These are phyloP conservation scores for Penicillium sp. DNA, from an alignment of 2,329 filamentous ascomycete species.

Conservation along the genomic window DNA sequence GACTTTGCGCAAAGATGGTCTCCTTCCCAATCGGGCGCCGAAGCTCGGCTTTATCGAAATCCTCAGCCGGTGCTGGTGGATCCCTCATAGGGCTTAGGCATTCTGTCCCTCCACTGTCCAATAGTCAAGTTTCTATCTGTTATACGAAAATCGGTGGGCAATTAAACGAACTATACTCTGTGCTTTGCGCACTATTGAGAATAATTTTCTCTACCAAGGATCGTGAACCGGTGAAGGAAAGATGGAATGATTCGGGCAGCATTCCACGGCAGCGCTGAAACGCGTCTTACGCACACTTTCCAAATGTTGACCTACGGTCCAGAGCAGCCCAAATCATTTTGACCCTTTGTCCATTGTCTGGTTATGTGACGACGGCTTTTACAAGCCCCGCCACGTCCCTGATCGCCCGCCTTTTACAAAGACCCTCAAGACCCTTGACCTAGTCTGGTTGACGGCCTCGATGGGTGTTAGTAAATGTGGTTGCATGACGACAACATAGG, in stretches of 20 bases:
- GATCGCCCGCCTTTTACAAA: conserved; percentile 9
- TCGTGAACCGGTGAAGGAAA: not conserved
- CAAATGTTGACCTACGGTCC: not conserved
- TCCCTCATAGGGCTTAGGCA: conserved; percentile 1
- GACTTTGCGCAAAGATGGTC: not conserved
- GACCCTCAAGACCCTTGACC: conserved; percentile 17
- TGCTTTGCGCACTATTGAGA: not conserved
- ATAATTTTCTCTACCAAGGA: not conserved
- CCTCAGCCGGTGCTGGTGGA: not conserved
- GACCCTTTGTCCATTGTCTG: conserved; percentile 1
- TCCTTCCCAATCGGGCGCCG: not conserved
- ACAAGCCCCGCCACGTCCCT: conserved; percentile 17
- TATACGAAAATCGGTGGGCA: not conserved
- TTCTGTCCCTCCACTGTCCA: not conserved
- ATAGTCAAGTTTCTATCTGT: not conserved
- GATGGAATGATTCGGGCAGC: not conserved
- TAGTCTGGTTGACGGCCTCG: not conserved
- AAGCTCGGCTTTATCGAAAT: not conserved
- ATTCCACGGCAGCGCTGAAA: conserved; percentile 3
- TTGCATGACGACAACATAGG: not conserved
- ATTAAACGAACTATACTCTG: not conserved
- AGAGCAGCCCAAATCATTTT: not conserved
- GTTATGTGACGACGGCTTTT: conserved; percentile 24
- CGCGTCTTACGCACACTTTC: not conserved
- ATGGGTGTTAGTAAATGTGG: not conserved